These are phyloP conservation scores for Grifola frondosa DNA, from an alignment of 1,284 basidiomycete species.

Conservation along the genomic window DNA sequence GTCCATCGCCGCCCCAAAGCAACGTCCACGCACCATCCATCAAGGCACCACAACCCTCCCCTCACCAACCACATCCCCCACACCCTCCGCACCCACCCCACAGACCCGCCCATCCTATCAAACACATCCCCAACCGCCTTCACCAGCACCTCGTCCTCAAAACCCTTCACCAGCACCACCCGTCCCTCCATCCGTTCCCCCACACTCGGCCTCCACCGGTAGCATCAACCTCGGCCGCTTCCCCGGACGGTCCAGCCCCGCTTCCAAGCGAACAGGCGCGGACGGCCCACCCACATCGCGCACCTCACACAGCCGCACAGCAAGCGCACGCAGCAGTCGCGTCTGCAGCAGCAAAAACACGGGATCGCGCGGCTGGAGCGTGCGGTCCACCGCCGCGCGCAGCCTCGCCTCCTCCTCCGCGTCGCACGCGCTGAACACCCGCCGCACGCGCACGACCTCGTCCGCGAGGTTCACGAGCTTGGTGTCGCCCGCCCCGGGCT, in stretches of 20 bases:
- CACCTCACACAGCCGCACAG: conserved; percentile 28
- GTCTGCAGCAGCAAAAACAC: conserved; percentile 63
- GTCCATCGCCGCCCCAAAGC: too few species aligned
- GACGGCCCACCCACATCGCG: background rate
- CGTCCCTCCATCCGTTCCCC: conserved; percentile 12
- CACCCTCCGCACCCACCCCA: conserved; percentile 41
- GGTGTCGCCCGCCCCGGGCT: conserved; percentile 39
- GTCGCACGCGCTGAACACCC: conserved; percentile 22
- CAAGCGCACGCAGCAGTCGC: conserved; percentile 50
- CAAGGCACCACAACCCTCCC: too few species aligned
- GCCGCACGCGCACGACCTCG: conserved; percentile 55
- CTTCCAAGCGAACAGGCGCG: conserved; percentile 45
- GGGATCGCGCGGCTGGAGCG: conserved; percentile 57
- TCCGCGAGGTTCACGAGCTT: conserved; percentile 68
- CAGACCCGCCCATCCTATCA: conserved; percentile 29
- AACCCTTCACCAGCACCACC: conserved; percentile 41
- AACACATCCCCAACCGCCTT: conserved; percentile 33
- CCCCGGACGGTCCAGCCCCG: conserved; percentile 17
- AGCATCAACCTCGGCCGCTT: conserved; percentile 30
- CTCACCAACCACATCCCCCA: conserved; percentile 38
- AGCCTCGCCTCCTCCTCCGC: conserved; percentile 47
- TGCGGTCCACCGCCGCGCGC: conserved; percentile 59
- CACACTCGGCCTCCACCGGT: conserved; percentile 15
- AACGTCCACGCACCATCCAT: too few species aligned
- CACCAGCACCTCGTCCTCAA: conserved; percentile 43